Percentiles rank a stretch among this genome's conserved stretches.
These are phyloP conservation scores for Citrus glauca DNA, from an alignment of 345 rosid genomes.

Conservation along the genomic window DNA sequence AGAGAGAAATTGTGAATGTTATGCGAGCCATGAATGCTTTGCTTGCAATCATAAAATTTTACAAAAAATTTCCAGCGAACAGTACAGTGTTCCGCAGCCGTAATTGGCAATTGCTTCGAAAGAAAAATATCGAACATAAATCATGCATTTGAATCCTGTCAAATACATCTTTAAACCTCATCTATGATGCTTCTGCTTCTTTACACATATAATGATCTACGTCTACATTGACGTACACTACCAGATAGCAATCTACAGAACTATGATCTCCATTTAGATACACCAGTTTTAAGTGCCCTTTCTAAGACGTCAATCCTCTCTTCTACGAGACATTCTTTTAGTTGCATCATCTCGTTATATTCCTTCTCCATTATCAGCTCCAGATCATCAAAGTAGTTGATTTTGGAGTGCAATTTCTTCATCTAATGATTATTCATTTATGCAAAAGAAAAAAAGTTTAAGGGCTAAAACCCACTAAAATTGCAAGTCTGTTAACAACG, in stretches of 20 bases:
- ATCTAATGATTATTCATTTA: conserved; percentile 37
- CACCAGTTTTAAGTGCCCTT: conserved; percentile 40
- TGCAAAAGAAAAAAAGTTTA: conserved; percentile 10
- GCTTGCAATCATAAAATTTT: no score
- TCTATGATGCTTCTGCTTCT: conserved; percentile 9
- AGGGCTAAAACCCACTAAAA: neutral
- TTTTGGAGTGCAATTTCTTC: conserved; percentile 66
- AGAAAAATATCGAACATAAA: neutral
- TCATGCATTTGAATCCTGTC: neutral
- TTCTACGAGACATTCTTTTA: conserved; percentile 39
- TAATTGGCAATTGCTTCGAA: neutral
- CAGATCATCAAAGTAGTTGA: conserved; percentile 60
- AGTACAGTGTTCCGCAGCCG: neutral
- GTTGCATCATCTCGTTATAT: conserved; percentile 45
- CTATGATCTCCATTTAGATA: conserved; percentile 57
- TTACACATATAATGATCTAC: conserved; percentile 11
- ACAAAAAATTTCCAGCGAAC: neutral
- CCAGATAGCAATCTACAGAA: conserved; percentile 21
- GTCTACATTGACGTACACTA: conserved; percentile 5
- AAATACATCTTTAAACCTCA: neutral
- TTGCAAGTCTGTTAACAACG: neutral
- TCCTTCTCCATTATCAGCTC: conserved; percentile 80
- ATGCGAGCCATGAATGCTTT: neutral
- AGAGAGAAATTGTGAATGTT: neutral
- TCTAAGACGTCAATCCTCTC: conserved; percentile 47